Percentiles rank a stretch among this genome's conserved stretches.
phyloP scores from a whole-genome alignment of 2,329 filamentous ascomycete genomes.

The Phaeosphaeria sp. region DNA sequence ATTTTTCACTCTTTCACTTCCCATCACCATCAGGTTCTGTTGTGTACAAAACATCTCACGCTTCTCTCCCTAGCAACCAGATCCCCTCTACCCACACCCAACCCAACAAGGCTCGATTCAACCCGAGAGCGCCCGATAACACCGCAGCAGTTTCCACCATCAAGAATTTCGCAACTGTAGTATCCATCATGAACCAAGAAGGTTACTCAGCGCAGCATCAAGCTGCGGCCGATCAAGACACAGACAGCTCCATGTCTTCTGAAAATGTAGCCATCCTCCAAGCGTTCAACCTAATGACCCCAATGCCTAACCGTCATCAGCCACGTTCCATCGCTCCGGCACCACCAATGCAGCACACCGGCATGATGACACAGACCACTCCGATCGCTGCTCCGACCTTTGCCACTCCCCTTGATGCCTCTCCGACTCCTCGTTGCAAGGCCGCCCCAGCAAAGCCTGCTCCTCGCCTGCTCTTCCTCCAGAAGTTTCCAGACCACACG shows the following conservation, averaged over 20 bases:
- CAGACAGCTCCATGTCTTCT: too few relatives aligned
- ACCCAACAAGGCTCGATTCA: neutral
- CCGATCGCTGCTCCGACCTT: too few relatives aligned
- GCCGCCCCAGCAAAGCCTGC: neutral
- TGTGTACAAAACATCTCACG: neutral
- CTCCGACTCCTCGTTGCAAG: neutral
- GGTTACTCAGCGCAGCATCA: neutral
- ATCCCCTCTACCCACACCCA: neutral
- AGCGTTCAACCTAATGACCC: neutral
- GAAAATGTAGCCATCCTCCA: neutral
- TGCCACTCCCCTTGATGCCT: too few relatives aligned
- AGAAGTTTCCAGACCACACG: neutral
- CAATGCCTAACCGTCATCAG: neutral
- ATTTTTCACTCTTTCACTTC: neutral
- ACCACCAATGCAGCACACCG: neutral
- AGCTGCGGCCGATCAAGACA: neutral
- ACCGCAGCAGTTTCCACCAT: too few relatives aligned
- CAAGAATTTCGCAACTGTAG: too few relatives aligned
- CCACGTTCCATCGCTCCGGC: neutral
- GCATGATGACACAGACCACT: neutral
- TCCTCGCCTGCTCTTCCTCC: neutral
- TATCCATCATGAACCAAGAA: neutral
- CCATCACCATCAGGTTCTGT: neutral
- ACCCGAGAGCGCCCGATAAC: too few relatives aligned
- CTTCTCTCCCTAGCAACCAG: neutral